A percentile compares a stretch with the other conserved stretches of the same genome.
These are phyloP conservation scores for Nakazawaea ishiwadae DNA, from an alignment of 805 yeast species.

Conservation along the genomic window DNA sequence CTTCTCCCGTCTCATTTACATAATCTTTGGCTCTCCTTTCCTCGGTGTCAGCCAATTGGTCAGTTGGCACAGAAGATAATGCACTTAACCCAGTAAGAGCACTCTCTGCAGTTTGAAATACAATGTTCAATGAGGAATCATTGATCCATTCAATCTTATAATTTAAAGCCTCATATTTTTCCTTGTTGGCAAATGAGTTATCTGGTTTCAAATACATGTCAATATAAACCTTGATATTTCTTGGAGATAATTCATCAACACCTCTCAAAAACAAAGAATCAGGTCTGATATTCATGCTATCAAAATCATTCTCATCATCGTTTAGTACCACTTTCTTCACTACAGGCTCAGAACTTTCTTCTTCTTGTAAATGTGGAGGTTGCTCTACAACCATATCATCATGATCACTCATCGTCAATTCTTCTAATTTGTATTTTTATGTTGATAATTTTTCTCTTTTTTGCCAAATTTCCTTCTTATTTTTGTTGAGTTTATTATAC, in stretches of 20 bases:
- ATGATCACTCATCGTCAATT: constrained; percentile 17
- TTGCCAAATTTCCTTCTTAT: neutral
- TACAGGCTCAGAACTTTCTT: neutral
- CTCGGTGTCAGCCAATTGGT: constrained; percentile 21
- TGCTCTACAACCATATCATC: constrained; percentile 11
- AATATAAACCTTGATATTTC: constrained; percentile 53
- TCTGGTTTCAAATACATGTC: constrained; percentile 37
- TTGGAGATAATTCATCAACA: constrained; percentile 59
- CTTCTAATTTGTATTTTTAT: constrained; percentile 11
- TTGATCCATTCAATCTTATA: constrained; percentile 62
- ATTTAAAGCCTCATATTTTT: constrained; percentile 22
- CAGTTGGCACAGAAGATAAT: constrained; percentile 5
- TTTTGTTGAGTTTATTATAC: neutral
- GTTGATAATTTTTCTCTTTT: neutral
- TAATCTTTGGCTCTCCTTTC: constrained; percentile 38
- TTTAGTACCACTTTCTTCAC: constrained; percentile 3
- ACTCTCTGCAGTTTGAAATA: constrained; percentile 34
- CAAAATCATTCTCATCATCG: constrained; percentile 14
- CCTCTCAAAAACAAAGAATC: constrained; percentile 51
- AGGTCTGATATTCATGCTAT: constrained; percentile 30
- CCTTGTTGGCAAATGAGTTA: constrained; percentile 22
- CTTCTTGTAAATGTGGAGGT: constrained; percentile 22
- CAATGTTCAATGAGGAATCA: constrained; percentile 54
- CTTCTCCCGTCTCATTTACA: constrained; percentile 23
- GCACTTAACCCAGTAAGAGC: constrained; percentile 18